phyloP scores from a whole-genome alignment of 352 stramenopile species.

The Plasmopara halstedii region DNA sequence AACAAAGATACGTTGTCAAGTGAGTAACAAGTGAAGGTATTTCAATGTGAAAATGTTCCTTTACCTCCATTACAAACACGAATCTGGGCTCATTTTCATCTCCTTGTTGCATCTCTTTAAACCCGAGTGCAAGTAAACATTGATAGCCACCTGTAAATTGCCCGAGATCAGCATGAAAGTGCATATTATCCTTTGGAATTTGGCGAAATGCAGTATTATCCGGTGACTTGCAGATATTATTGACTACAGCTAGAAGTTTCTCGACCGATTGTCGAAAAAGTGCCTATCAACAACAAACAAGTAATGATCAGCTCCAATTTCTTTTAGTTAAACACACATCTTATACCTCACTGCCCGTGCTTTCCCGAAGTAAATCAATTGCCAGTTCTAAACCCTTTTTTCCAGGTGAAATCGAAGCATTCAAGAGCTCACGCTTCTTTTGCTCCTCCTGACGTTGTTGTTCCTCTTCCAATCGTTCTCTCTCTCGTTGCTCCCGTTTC shows the following conservation, averaged over 20 bases:
- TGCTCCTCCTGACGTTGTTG: conserved; percentile 23
- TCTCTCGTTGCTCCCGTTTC: conserved; percentile 41
- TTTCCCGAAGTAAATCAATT: conserved; percentile 35
- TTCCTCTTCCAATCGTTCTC: conserved; percentile 28
- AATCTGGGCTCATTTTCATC: conserved; percentile 21
- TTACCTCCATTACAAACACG: conserved; percentile 66
- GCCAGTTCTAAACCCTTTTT: conserved; percentile 34
- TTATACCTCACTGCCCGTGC: conserved; percentile 27
- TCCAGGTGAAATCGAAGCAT: conserved; percentile 29
- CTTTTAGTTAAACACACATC: background rate
- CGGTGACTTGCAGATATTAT: conserved; percentile 59
- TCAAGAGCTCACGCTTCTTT: conserved; percentile 21
- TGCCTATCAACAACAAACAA: conserved; percentile 11
- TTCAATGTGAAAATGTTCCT: background rate
- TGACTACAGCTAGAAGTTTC: conserved; percentile 46
- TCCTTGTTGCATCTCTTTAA: conserved; percentile 50
- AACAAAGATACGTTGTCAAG: background rate
- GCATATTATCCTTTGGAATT: conserved; percentile 61
- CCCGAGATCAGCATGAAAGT: conserved; percentile 65
- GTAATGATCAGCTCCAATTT: background rate
- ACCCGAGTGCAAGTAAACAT: conserved; percentile 64
- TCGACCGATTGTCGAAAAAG: conserved; percentile 30
- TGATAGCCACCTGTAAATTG: conserved; percentile 52
- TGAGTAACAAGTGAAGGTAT: background rate
- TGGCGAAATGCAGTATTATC: conserved; percentile 65